Evolutionary conservation across 257 asterid genomes (phyloP).

Genomic region (Solanum chmielewskii): DNA sequence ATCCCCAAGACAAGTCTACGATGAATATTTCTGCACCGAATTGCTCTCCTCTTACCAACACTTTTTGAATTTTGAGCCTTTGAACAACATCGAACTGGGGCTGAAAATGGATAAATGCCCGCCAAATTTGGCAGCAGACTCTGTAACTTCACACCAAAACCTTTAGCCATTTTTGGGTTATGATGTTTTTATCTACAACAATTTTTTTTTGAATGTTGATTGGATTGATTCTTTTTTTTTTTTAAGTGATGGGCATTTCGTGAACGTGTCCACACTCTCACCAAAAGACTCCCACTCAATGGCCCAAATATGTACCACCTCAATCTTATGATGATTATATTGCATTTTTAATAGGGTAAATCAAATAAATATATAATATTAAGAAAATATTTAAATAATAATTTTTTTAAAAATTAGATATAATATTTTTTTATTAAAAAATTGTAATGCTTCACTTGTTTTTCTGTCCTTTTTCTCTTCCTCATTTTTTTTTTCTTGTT

Average conservation of each 20-base stretch:
- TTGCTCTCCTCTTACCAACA: not conserved
- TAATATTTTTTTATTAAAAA: no score
- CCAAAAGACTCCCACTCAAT: not conserved
- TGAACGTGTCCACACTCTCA: slow-evolving; percentile 3
- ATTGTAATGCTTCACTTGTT: no score
- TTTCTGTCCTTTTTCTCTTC: no score
- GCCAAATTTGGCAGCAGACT: slow-evolving; percentile 15
- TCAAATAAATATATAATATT: no score
- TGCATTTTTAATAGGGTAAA: no score
- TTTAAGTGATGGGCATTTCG: not conserved
- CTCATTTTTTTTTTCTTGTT: no score
- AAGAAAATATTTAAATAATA: no score
- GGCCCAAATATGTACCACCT: not conserved
- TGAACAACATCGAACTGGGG: slow-evolving; percentile 9
- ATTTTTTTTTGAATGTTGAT: not conserved
- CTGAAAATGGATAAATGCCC: slow-evolving; percentile 11
- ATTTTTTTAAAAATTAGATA: no score
- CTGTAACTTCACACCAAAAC: slow-evolving; percentile 28
- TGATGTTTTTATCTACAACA: not conserved
- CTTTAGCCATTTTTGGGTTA: slow-evolving; percentile 25
- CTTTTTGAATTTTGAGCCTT: not conserved
- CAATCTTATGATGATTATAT: not conserved
- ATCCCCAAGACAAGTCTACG: slow-evolving; percentile 53
- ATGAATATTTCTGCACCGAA: slow-evolving; percentile 17
- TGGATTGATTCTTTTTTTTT: not conserved